Conservation (phyloP, 73 alveolate species). For the Tetrahymena borealis region DNA sequence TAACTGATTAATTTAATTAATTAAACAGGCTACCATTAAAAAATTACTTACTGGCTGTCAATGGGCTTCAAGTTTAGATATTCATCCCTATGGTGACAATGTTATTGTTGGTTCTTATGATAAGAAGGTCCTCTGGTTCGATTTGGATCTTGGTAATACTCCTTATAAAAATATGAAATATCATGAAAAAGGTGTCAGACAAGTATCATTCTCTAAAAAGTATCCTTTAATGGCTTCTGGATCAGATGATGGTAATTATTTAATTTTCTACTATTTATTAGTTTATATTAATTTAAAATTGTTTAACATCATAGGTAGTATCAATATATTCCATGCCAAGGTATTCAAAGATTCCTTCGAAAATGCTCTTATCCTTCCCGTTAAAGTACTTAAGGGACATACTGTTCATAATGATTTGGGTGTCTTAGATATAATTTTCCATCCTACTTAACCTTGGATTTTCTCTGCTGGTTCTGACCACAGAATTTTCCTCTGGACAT, state of each 20-base stretch:
- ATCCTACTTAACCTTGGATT: slow-evolving; percentile 44
- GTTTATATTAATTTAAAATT: neutral
- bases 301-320: slow-evolving; percentile 2
- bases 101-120: slow-evolving; percentile 90
- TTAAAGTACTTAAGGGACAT: slow-evolving; percentile 21
- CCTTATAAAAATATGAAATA: slow-evolving; percentile 91
- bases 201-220: slow-evolving; percentile 9
- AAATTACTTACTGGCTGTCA: slow-evolving; percentile 81
- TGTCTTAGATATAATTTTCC: slow-evolving; percentile 30
- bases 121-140: slow-evolving; percentile 93
- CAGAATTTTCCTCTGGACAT: slow-evolving; percentile 32
- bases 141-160: slow-evolving; percentile 80
- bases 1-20: no score
- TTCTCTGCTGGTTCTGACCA: slow-evolving; percentile 28
- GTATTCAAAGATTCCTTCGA: slow-evolving; percentile 14
- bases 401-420: neutral
- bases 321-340: slow-evolving; percentile 34
- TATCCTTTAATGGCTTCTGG: slow-evolving; percentile 41
- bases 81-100: slow-evolving; percentile 94
- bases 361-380: slow-evolving; percentile 30
- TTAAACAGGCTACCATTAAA: slow-evolving; percentile 27
- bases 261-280: neutral
- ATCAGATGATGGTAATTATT: slow-evolving; percentile 44
- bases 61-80: slow-evolving; percentile 68
- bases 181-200: slow-evolving; percentile 64